Evolutionary conservation across 2,329 filamentous ascomycete species (phyloP).

Genomic region (Curvularia spicifera): DNA sequence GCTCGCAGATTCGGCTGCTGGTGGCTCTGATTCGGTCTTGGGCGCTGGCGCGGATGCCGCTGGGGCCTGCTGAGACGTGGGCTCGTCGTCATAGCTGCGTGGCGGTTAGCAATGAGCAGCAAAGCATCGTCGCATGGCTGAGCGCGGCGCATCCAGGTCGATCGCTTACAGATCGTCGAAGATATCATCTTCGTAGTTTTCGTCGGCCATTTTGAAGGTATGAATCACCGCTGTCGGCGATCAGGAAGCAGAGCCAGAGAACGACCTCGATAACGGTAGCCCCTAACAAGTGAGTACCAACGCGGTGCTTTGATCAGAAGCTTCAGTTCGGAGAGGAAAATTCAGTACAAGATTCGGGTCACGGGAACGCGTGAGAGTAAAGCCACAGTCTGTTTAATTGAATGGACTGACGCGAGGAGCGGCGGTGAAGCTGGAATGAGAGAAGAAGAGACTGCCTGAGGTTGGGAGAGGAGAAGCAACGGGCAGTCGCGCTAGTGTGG

Average conservation of each 20-base stretch:
- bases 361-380: background rate
- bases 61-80: conserved; percentile 35
- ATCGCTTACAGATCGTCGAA: conserved; percentile 87
- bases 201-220: conserved; percentile 70
- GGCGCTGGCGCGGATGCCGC: conserved; percentile 30
- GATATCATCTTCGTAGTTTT: conserved; percentile 90
- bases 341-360: background rate
- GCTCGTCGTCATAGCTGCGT: conserved; percentile 52
- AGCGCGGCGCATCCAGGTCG: conserved; percentile 5
- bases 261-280: background rate
- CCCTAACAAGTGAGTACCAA: background rate
- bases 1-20: conserved; percentile 25
- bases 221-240: background rate
- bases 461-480: conserved; percentile 30
- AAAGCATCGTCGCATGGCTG: background rate
- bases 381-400: background rate
- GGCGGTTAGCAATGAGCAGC: conserved; percentile 19
- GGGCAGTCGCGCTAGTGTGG: conserved; percentile 16
- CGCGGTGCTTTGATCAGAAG: conserved; percentile 3
- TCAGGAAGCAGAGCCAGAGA: background rate
- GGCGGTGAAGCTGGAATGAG: conserved; percentile 9
- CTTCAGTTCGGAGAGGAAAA: background rate
- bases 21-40: conserved; percentile 32
- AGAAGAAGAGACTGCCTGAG: conserved; percentile 28
- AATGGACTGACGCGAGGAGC: background rate